These are phyloP conservation scores for Ophiosphaerella narmari DNA, from an alignment of 2,329 filamentous ascomycete genomes.

Conservation along the genomic window DNA sequence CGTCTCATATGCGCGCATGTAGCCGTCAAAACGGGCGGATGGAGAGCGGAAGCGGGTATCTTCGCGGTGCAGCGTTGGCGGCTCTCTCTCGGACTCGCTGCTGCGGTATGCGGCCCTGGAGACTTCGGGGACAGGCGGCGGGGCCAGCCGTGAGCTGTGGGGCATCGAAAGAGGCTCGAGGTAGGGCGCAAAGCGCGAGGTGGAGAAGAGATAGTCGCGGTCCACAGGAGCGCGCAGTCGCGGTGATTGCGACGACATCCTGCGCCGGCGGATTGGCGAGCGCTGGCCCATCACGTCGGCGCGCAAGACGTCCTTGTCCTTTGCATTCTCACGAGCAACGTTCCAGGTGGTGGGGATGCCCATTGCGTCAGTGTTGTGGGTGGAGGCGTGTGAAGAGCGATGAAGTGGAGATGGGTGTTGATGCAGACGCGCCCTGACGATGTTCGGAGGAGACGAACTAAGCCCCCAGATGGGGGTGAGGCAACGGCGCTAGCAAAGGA, in stretches of 20 bases:
- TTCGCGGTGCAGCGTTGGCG: conserved; percentile 18
- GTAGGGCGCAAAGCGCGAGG: conserved; percentile 14
- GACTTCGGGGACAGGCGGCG: conserved; percentile 43
- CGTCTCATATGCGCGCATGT: conserved; percentile 18
- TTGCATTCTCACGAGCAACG: conserved; percentile 57
- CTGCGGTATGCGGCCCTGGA: conserved; percentile 21
- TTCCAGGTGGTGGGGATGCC: conserved; percentile 54
- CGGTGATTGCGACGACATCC: conserved; percentile 30
- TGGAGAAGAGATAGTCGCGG: conserved; percentile 18
- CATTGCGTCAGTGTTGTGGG: conserved; percentile 43
- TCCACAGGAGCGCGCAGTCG: conserved; percentile 22
- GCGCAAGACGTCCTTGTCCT: conserved; percentile 52
- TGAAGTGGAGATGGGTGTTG: conserved; percentile 23
- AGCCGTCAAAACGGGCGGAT: conserved; percentile 12
- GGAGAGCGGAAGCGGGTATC: conserved; percentile 17
- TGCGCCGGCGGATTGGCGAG: conserved; percentile 62
- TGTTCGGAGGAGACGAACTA: conserved; percentile 22
- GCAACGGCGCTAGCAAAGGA: conserved; percentile 9
- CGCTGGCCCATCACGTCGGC: conserved; percentile 59
- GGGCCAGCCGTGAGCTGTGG: conserved; percentile 28
- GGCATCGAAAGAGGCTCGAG: conserved; percentile 18
- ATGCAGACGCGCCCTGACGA: conserved; percentile 30
- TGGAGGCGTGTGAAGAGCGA: conserved; percentile 14
- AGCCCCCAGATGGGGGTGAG: conserved; percentile 11
- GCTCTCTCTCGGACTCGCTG: conserved; percentile 18